Conservation (phyloP, 1,284 basidiomycete species). For the Melampsora larici-populina region DNA sequence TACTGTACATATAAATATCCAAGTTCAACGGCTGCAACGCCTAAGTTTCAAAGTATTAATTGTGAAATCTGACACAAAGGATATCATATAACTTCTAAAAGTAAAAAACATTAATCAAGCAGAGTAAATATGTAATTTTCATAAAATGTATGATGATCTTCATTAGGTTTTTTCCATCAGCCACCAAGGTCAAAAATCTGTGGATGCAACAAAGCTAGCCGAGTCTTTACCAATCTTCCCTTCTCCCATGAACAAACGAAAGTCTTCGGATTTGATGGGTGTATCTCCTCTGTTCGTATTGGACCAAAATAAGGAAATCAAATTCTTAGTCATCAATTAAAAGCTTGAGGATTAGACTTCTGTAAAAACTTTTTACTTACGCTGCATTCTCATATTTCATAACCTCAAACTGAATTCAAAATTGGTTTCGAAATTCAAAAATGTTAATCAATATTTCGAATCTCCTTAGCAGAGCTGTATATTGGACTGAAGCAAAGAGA, state of each 20-base stretch:
- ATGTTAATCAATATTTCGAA: background rate
- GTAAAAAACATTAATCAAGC: too few relatives aligned
- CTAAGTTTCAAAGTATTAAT: too few relatives aligned
- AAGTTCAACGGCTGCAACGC: too few relatives aligned
- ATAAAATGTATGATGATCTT: too few relatives aligned
- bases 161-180: too few relatives aligned
- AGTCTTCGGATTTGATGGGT: slow-evolving; percentile 36
- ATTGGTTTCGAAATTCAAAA: background rate
- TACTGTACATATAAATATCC: too few relatives aligned
- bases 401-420: slow-evolving; percentile 32
- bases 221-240: too few relatives aligned
- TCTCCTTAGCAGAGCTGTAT: background rate
- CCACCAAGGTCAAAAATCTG: too few relatives aligned
- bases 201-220: too few relatives aligned
- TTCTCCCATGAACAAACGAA: slow-evolving; percentile 12
- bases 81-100: too few relatives aligned
- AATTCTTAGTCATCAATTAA: background rate
- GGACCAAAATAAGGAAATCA: background rate
- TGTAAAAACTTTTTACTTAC: background rate
- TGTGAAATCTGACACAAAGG: too few relatives aligned
- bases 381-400: slow-evolving; percentile 38
- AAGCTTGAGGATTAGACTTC: background rate
- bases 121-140: too few relatives aligned
- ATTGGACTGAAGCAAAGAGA: background rate
- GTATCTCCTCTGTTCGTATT: slow-evolving; percentile 24